Conservation (phyloP, 2,329 filamentous ascomycete genomes). For the Camillea tinctor region DNA sequence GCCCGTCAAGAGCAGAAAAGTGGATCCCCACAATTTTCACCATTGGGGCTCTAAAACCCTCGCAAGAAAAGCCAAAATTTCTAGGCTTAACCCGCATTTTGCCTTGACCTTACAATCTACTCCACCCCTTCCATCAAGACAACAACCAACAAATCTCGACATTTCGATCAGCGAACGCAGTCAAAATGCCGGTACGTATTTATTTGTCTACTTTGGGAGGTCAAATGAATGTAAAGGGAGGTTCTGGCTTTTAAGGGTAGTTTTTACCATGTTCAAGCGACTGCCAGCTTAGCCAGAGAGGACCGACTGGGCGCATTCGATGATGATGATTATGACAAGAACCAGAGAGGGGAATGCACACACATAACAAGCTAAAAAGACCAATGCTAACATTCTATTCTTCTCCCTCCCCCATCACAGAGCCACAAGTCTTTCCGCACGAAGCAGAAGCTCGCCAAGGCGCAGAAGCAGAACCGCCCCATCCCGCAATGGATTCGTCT, state of each 20-base stretch:
- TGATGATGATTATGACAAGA: neutral
- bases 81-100: slow-evolving; percentile 18
- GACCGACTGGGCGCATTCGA: no score
- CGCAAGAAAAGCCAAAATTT: slow-evolving; percentile 27
- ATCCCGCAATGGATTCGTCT: slow-evolving; percentile 99
- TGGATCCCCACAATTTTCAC: slow-evolving; percentile 24
- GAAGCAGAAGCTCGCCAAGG: slow-evolving; percentile 99
- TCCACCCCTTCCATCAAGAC: slow-evolving; percentile 23
- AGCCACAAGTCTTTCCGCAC: slow-evolving; percentile 99
- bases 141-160: slow-evolving; percentile 33
- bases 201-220: no score
- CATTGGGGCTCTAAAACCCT: slow-evolving; percentile 34
- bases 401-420: slow-evolving; percentile 47
- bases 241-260: no score
- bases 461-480: slow-evolving; percentile 99
- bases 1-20: neutral
- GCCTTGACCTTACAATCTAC: slow-evolving; percentile 24
- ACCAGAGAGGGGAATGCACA: neutral
- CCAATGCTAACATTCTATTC: slow-evolving; percentile 6
- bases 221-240: no score
- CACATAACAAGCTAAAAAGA: neutral
- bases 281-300: neutral
- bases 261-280: neutral
- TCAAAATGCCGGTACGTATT: slow-evolving; percentile 42
- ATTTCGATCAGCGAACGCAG: slow-evolving; percentile 37